Conservation (phyloP, 345 rosid species). For the Eutrema heterophyllum region DNA sequence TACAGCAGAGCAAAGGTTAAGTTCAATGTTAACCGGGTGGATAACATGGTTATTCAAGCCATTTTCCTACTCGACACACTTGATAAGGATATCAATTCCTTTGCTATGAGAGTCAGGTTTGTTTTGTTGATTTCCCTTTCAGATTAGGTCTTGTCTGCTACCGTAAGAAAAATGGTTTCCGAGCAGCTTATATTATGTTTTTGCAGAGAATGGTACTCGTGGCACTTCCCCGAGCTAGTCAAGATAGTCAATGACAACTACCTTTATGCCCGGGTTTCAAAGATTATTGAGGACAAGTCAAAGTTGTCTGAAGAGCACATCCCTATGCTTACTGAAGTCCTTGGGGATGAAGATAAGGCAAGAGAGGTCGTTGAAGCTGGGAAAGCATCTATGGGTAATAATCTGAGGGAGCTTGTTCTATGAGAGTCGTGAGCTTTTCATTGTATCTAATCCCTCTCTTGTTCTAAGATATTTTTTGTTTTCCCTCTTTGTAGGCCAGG, state of each 20-base stretch:
- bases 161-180: background rate
- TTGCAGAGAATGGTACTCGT: constrained; percentile 94
- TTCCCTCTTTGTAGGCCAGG: constrained; percentile 58
- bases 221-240: constrained; percentile 95
- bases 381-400: constrained; percentile 92
- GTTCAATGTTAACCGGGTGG: constrained; percentile 88
- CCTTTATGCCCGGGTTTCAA: constrained; percentile 69
- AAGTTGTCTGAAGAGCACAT: constrained; percentile 56
- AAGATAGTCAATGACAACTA: constrained; percentile 95
- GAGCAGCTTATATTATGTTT: constrained; percentile 4
- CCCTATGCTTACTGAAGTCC: constrained; percentile 55
- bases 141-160: background rate
- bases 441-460: background rate
- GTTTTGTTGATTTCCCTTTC: constrained; percentile 18
- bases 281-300: constrained; percentile 68
- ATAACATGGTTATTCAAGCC: constrained; percentile 96
- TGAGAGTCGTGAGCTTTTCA: background rate
- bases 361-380: constrained; percentile 90
- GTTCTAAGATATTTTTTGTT: background rate
- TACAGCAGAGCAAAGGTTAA: constrained; percentile 97
- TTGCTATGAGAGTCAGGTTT: constrained; percentile 92
- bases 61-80: constrained; percentile 83
- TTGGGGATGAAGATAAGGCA: constrained; percentile 95
- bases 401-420: background rate
- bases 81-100: constrained; percentile 86